phyloP scores from a whole-genome alignment of 73 alveolate genomes.

The Blepharisma japonicum region DNA sequence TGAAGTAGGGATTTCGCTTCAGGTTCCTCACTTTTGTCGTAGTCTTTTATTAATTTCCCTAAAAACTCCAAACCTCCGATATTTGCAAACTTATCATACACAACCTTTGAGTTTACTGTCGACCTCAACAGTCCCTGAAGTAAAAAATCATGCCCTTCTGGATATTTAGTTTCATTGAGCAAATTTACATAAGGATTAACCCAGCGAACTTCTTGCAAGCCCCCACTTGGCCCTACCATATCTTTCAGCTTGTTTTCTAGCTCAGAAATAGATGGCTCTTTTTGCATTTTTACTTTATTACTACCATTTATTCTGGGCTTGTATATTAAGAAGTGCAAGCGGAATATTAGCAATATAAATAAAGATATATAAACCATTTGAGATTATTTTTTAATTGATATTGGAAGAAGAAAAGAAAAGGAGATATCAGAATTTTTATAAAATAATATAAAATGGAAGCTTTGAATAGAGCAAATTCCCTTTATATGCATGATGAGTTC shows the following conservation, averaged over 20 bases:
- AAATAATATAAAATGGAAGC: background rate
- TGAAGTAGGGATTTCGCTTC: constrained; percentile 11
- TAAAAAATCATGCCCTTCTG: background rate
- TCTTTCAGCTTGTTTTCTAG: constrained; percentile 8
- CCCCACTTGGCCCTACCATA: background rate
- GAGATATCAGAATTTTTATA: too few relatives aligned
- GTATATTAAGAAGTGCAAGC: too few relatives aligned
- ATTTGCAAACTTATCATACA: background rate
- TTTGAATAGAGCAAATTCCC: background rate
- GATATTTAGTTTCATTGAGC: background rate
- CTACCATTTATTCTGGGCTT: too few relatives aligned
- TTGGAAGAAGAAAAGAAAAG: too few relatives aligned
- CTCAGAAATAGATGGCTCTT: background rate
- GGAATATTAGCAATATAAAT: too few relatives aligned
- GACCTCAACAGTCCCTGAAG: background rate
- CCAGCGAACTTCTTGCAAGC: background rate
- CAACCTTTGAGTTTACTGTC: background rate
- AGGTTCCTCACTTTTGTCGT: background rate
- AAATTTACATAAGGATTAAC: background rate
- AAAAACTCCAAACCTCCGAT: constrained; percentile 1
- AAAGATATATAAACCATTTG: too few relatives aligned
- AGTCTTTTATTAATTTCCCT: background rate
- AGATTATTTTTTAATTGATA: too few relatives aligned
- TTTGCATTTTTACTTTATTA: too few relatives aligned
- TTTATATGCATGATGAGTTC: background rate